Percentiles rank a stretch among this genome's conserved stretches.
phyloP scores from a whole-genome alignment of 2,329 filamentous ascomycete genomes.

The Cytospora leucostoma region DNA sequence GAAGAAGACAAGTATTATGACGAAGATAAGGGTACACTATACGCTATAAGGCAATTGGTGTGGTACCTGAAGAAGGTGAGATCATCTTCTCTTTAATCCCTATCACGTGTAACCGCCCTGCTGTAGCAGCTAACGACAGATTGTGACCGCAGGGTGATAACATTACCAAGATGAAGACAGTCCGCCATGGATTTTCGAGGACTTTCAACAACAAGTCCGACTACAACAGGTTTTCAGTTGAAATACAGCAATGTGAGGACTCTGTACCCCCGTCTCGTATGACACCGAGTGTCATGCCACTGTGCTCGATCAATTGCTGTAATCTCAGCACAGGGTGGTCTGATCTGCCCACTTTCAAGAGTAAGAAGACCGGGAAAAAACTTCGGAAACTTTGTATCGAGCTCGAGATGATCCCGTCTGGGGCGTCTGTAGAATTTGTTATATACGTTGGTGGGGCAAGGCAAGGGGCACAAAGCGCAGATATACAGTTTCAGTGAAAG shows the following conservation, averaged over 20 bases:
- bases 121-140: not conserved
- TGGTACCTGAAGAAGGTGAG: too few relatives aligned
- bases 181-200: not conserved
- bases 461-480: not conserved
- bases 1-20: not conserved
- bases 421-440: slow-evolving; percentile 5
- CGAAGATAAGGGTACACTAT: too few relatives aligned
- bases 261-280: not conserved
- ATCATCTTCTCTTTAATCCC: too few relatives aligned
- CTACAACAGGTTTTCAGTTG: not conserved
- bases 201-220: not conserved
- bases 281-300: not conserved
- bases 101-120: too few relatives aligned
- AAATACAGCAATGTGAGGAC: not conserved
- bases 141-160: not conserved
- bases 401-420: slow-evolving; percentile 11
- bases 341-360: not conserved
- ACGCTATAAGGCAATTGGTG: too few relatives aligned
- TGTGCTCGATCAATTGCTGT: not conserved
- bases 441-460: not conserved
- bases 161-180: not conserved
- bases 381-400: not conserved
- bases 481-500: not conserved
- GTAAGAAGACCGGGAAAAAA: not conserved
- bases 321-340: not conserved